A percentile compares a stretch with the other conserved stretches of the same genome.
phyloP scores from a whole-genome alignment of 169 alveolate species.

The Cryptosporidium bovis region DNA sequence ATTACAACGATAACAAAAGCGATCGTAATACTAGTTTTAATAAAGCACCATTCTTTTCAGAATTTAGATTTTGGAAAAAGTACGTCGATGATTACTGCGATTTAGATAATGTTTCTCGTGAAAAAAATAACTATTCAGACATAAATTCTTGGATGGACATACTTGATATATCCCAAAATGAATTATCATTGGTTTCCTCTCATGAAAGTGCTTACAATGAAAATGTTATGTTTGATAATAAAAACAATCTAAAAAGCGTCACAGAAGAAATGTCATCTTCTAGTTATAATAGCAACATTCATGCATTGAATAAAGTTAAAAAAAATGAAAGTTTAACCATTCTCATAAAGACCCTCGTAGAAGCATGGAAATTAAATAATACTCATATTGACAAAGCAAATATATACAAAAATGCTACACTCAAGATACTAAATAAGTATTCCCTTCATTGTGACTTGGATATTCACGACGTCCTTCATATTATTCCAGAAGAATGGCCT shows the following conservation, averaged over 20 bases:
- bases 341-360: slow-evolving; percentile 17
- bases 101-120: background rate
- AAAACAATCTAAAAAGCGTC: background rate
- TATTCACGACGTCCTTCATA: slow-evolving; percentile 17
- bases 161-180: slow-evolving; percentile 42
- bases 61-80: slow-evolving; percentile 46
- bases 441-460: slow-evolving; percentile 26
- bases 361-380: slow-evolving; percentile 27
- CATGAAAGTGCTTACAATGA: too few species aligned
- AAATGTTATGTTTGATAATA: slow-evolving; percentile 2
- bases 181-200: slow-evolving; percentile 33
- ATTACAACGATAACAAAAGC: too few species aligned
- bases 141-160: slow-evolving; percentile 50
- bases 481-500: slow-evolving; percentile 72
- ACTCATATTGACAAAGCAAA: slow-evolving; percentile 4
- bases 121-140: background rate
- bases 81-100: slow-evolving; percentile 8
- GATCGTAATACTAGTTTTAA: background rate
- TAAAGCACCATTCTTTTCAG: slow-evolving; percentile 10
- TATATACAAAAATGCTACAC: slow-evolving; percentile 5
- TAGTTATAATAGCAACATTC: background rate
- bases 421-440: slow-evolving; percentile 38
- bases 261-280: background rate
- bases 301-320: background rate
- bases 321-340: slow-evolving; percentile 11